Percentiles rank a stretch among this genome's conserved stretches.
These are phyloP conservation scores for Saccharomycopsis guyanensis DNA, from an alignment of 805 yeast genomes.

Conservation along the genomic window DNA sequence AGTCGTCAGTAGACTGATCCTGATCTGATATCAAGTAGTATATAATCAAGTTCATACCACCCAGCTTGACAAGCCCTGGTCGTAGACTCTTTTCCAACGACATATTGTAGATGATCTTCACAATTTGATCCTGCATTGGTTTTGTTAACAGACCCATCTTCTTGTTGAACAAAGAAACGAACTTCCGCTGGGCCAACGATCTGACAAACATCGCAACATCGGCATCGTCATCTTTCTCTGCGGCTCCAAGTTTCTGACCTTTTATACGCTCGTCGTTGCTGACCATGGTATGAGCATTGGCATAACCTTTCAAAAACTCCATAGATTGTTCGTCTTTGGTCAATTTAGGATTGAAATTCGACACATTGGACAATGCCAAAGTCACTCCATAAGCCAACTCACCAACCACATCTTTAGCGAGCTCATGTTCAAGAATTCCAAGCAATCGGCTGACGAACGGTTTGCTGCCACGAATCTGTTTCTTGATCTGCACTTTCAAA, in stretches of 20 bases:
- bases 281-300: constrained; percentile 28
- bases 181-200: not conserved
- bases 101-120: constrained; percentile 32
- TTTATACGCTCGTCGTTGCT: constrained; percentile 16
- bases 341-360: constrained; percentile 28
- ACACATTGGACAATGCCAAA: constrained; percentile 34
- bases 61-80: constrained; percentile 38
- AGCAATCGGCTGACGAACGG: constrained; percentile 26
- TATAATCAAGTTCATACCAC: constrained; percentile 34
- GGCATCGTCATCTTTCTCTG: constrained; percentile 14
- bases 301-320: constrained; percentile 32
- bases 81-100: constrained; percentile 26
- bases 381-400: constrained; percentile 33
- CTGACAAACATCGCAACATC: constrained; percentile 24
- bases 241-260: constrained; percentile 18
- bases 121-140: constrained; percentile 27
- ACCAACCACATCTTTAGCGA: not conserved
- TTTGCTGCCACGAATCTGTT: constrained; percentile 31
- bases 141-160: constrained; percentile 18
- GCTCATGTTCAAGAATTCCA: constrained; percentile 6
- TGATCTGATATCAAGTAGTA: constrained; percentile 33
- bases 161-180: constrained; percentile 20
- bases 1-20: constrained; percentile 4
- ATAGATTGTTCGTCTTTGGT: constrained; percentile 30
- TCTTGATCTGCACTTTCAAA: constrained; percentile 30